Base-by-base conservation (phyloP, 2,329 filamentous ascomycete genomes). In the Alternaria panax region DNA sequence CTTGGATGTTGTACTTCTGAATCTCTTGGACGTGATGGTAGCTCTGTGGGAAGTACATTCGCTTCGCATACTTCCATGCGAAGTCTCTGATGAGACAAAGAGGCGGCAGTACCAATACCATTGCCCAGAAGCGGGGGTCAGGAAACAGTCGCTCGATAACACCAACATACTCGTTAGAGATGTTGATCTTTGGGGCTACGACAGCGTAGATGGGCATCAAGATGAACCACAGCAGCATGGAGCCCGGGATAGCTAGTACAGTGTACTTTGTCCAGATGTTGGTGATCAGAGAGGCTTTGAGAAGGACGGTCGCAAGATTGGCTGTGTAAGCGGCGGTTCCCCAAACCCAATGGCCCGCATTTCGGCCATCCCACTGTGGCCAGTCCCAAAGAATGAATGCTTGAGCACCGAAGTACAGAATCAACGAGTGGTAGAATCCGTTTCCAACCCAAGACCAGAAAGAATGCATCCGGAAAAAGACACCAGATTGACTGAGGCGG, bases 21-120 rank as follows among this genome's bases (percentile, higher is more conserved):
- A 99, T 99, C 82, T 99, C 95, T 80, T 99, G 95, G 65, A 99
- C 95, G 78, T 99, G 95, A 72, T 99, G 95, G 75, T 99, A 99
- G 42, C 92, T 89, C 80, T 97, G 91, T 22, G 95, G 95, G 69
- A 89, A 90, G 81, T 98, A 99, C 93, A 99, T 97, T 66, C 95
- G 87, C 84, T 97, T 97, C 62, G 88, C 89, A 71, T 98, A 99
- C 84, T 99, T 99, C 93, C 94, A 99, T 3, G 90, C 88, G 79
- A 97, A 92, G 77, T 99, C 95, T 71, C 95, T 86, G 51, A 93
- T 80, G 50, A 99, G 84, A 78, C 94, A 98, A 48, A 97, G 79
- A 7, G 89, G 84, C 0, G 94, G 91, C 40, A 99, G 81, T 6
- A 91, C 87, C 12, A 96, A 67, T n/a, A 87, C 88, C 86, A 97